Base-by-base conservation (phyloP, 1,139 yeast species). In the Yamadazyma friedrichii region DNA sequence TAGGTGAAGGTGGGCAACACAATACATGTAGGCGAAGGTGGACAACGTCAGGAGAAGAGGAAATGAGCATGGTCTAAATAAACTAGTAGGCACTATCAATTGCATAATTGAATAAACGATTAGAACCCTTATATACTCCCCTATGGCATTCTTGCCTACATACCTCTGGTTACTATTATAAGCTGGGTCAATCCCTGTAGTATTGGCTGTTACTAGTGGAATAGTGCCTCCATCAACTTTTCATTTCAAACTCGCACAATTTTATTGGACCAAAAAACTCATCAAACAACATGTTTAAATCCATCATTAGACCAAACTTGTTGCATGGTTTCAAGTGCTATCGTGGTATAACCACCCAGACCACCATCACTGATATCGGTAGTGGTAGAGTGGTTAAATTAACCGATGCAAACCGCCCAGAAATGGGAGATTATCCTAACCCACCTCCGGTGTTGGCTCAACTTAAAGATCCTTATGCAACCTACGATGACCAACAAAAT, bases 401-500 rank as follows among this genome's bases (percentile, higher is more conserved):
- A 54, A 61, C 74, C 24, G 76, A 72, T 55, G 75, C 77, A 36
- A 55, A 52, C 43, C 67, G 59, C 45, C 77, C 78, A 34, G 75
- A 71, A 55, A 54, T 63, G 44, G 78, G 71, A 11, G 76, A 71
- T 53, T 72, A 70, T 55, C 71, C 69, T 36, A 62, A 67, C 50
- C 67, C 67, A 20, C 44, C 43, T 39, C 71, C 70, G 38, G 73
- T 71, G 46, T 78, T 79, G 56, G 84, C 85, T 46, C 83, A 75
- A 60, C 62, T 69, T 53, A 81, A 83, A 62, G 83, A 79, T 59
- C 95, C 94, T 37, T 80, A 83, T 58, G 72, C 65, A 46, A 82
- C 78, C 58, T 88, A 83, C 64, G 95, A 87, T 59, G 94, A 86
- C 61, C 88, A 72, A 55, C 95, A 87, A 65, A 79, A 82, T 61